A percentile compares a stretch with the other conserved stretches of the same genome.
Evolutionary conservation across 169 alveolate species (phyloP).

Genomic region (Fabrea salina): DNA sequence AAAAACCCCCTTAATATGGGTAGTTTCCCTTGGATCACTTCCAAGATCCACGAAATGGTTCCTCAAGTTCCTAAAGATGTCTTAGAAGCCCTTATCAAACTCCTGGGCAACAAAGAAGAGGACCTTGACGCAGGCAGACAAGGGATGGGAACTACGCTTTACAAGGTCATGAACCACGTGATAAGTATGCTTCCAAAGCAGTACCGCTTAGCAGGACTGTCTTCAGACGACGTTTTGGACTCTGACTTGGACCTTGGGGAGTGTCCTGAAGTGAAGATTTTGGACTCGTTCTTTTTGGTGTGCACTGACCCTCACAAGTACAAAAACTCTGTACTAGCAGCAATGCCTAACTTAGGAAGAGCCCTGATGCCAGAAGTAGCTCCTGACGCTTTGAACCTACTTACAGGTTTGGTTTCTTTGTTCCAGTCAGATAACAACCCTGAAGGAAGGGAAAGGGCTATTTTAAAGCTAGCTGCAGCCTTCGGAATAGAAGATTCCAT

Average conservation of each 20-base stretch:
- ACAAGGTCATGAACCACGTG: background rate
- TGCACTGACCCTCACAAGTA: slow-evolving; percentile 18
- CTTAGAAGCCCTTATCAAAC: background rate
- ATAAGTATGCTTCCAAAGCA: background rate
- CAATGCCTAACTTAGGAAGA: background rate
- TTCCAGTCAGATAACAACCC: slow-evolving; percentile 3
- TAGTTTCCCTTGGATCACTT: background rate
- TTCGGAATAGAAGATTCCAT: background rate
- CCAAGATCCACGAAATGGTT: background rate
- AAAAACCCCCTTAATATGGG: background rate
- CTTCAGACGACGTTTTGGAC: background rate
- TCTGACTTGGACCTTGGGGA: background rate
- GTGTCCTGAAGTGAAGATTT: background rate
- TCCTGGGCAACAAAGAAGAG: background rate
- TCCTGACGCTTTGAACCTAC: background rate
- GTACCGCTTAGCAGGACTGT: background rate
- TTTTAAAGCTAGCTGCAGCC: background rate
- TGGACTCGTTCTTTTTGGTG: background rate
- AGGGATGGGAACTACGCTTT: background rate
- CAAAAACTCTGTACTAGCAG: background rate
- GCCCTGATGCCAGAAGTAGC: background rate
- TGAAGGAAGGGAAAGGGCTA: background rate
- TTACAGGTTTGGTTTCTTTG: background rate
- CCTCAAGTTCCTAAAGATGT: slow-evolving; percentile 6
- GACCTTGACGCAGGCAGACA: slow-evolving; percentile 2